These are phyloP conservation scores for Tricholoma sp. DNA, from an alignment of 768 basidiomycete genomes.

Conservation along the genomic window DNA sequence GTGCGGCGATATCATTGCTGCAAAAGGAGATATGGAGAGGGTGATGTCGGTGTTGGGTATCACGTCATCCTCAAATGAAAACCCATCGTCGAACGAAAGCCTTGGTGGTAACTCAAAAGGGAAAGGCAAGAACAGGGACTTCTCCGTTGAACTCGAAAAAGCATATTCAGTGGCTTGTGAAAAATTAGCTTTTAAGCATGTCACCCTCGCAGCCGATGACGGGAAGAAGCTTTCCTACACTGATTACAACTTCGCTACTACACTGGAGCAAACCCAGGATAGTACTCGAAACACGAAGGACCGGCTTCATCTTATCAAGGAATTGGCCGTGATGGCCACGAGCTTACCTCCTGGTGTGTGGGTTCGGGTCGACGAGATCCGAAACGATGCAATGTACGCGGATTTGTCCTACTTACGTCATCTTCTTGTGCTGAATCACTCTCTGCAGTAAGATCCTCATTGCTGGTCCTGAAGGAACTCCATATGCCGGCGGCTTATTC, in stretches of 20 bases:
- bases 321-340: conserved; percentile 52
- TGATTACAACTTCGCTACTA: conserved; percentile 29
- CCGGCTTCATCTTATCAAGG: conserved; percentile 48
- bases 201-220: conserved; percentile 23
- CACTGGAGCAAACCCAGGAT: conserved; percentile 27
- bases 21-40: conserved; percentile 43
- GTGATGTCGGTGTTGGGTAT: conserved; percentile 37
- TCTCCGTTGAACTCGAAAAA: conserved; percentile 30
- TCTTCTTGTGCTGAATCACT: conserved; percentile 7
- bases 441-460: conserved; percentile 47
- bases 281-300: conserved; percentile 40
- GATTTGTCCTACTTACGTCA: conserved; percentile 1
- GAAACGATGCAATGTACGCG: conserved; percentile 51
- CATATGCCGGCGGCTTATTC: conserved; percentile 49
- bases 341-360: conserved; percentile 52
- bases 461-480: conserved; percentile 51
- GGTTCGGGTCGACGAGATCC: conserved; percentile 52
- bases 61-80: conserved; percentile 9
- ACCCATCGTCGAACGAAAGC: conserved; percentile 6
- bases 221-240: conserved; percentile 22
- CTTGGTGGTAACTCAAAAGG: conserved; percentile 16
- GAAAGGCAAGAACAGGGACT: conserved; percentile 26
- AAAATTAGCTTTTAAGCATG: conserved; percentile 41
- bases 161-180: conserved; percentile 41
- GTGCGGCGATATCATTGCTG: conserved; percentile 49